Percentiles rank a stretch among this genome's conserved stretches.
Evolutionary conservation across 108 stramenopile species (phyloP).

Genomic region (Epithemia pelagica): DNA sequence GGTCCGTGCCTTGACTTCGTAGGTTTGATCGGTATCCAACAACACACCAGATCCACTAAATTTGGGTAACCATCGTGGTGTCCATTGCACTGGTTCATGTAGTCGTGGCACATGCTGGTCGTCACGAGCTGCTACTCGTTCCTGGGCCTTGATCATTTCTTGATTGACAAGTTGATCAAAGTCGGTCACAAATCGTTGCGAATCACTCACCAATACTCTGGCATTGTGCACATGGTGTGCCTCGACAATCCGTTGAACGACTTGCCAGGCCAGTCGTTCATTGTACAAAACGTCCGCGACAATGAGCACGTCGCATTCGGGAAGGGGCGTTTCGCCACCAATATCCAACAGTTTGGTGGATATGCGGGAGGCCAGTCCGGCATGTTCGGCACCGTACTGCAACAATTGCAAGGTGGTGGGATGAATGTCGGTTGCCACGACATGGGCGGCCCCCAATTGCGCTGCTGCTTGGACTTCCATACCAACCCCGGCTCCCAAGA

Average conservation of each 20-base stretch:
- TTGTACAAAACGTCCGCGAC: conserved; percentile 78
- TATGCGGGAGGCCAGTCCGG: conserved; percentile 13
- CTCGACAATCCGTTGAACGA: conserved; percentile 48
- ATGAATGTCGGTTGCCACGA: conserved; percentile 74
- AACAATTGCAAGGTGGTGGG: conserved; percentile 54
- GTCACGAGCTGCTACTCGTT: conserved; percentile 19
- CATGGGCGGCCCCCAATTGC: conserved; percentile 51
- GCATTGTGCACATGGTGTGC: conserved; percentile 9
- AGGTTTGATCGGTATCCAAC: conserved; percentile 71
- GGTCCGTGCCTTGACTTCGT: conserved; percentile 54
- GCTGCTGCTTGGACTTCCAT: conserved; percentile 67
- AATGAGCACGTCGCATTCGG: conserved; percentile 47
- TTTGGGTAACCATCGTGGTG: conserved; percentile 23
- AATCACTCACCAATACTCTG: conserved; percentile 57
- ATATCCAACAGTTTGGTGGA: conserved; percentile 23
- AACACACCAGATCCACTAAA: conserved; percentile 63
- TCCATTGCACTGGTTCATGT: conserved; percentile 19
- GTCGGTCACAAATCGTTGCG: conserved; percentile 63
- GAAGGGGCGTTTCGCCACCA: conserved; percentile 22
- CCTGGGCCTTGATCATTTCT: conserved; percentile 8
- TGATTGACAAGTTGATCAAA: conserved; percentile 35
- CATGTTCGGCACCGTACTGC: conserved; percentile 41
- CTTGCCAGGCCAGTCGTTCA: conserved; percentile 47
- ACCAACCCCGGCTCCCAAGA: conserved; percentile 74
- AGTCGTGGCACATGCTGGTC: not conserved